Conservation (phyloP, 2,329 filamentous ascomycete species). For the Stagonosporopsis vannaccii region DNA sequence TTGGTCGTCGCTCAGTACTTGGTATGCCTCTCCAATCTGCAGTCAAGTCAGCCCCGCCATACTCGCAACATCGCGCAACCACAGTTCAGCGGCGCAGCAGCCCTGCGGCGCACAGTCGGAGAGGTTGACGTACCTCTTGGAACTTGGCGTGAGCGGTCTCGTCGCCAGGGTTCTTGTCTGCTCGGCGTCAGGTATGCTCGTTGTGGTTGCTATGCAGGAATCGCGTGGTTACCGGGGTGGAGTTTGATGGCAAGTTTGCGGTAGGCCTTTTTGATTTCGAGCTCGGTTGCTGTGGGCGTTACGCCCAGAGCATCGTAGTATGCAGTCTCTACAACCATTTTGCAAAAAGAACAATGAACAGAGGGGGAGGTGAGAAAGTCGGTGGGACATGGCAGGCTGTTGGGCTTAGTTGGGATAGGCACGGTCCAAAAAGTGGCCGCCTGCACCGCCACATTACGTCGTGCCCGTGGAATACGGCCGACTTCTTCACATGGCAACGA, state of each 20-base stretch:
- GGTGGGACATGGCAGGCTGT: constrained; percentile 20
- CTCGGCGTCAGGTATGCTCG: constrained; percentile 14
- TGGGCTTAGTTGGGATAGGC: constrained; percentile 7
- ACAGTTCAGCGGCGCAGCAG: constrained; percentile 9
- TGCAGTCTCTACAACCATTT: constrained; percentile 85
- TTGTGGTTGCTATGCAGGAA: constrained; percentile 23
- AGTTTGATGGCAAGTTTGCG: constrained; percentile 90
- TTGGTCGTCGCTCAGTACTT: constrained; percentile 86
- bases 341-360: constrained; percentile 4
- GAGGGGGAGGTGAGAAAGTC: constrained; percentile 18
- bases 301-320: constrained; percentile 92
- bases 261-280: constrained; percentile 98
- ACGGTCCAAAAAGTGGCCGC: constrained; percentile 10
- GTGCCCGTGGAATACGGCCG: not conserved
- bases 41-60: constrained; percentile 34
- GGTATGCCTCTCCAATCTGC: constrained; percentile 74
- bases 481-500: constrained; percentile 13
- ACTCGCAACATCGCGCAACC: not conserved
- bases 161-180: constrained; percentile 98
- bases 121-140: constrained; percentile 70
- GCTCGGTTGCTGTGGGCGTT: constrained; percentile 80
- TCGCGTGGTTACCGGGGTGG: constrained; percentile 72
- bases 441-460: constrained; percentile 20
- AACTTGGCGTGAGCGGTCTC: constrained; percentile 93
- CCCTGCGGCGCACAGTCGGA: not conserved